A percentile compares a stretch with the other conserved stretches of the same genome.
Evolutionary conservation across 2,329 filamentous ascomycete genomes (phyloP).

Genomic region (Bipolaris sorokiniana): DNA sequence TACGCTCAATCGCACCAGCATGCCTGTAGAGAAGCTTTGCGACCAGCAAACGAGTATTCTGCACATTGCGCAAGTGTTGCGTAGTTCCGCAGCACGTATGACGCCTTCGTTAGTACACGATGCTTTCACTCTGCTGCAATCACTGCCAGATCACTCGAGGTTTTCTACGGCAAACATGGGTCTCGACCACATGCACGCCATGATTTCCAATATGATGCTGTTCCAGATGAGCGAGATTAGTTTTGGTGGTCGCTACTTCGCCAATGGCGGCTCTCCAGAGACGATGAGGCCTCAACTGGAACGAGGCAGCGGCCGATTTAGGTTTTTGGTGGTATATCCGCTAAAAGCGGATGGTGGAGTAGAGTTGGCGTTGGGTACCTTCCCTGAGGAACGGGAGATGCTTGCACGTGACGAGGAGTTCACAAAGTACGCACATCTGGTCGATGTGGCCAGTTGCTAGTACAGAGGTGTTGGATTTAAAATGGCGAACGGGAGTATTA

Average conservation of each 20-base stretch:
- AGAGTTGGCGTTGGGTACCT: conserved; percentile 23
- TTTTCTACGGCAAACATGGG: conserved; percentile 32
- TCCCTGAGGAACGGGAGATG: conserved; percentile 53
- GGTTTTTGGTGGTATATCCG: conserved; percentile 36
- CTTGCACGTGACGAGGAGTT: conserved; percentile 55
- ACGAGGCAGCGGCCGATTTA: conserved; percentile 28
- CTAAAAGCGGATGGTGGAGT: conserved; percentile 33
- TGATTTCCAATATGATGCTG: conserved; percentile 37
- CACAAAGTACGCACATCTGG: conserved; percentile 39
- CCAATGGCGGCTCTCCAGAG: conserved; percentile 29
- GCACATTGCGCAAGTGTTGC: conserved; percentile 29
- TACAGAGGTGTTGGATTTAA: not conserved
- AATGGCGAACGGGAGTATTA: not conserved
- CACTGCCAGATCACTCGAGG: conserved; percentile 24
- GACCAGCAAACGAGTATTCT: conserved; percentile 28
- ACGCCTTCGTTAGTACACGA: conserved; percentile 35
- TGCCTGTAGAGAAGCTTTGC: conserved; percentile 31
- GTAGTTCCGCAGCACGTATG: conserved; percentile 28
- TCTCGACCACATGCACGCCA: conserved; percentile 30
- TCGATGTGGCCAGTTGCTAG: conserved; percentile 7
- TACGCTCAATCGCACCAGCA: conserved; percentile 32
- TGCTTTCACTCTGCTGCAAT: conserved; percentile 33
- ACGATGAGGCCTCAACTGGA: conserved; percentile 37
- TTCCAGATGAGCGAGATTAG: conserved; percentile 26
- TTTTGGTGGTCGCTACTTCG: conserved; percentile 31